These are phyloP conservation scores for Cadophora sp. DNA, from an alignment of 2,329 filamentous ascomycete species.

Conservation along the genomic window DNA sequence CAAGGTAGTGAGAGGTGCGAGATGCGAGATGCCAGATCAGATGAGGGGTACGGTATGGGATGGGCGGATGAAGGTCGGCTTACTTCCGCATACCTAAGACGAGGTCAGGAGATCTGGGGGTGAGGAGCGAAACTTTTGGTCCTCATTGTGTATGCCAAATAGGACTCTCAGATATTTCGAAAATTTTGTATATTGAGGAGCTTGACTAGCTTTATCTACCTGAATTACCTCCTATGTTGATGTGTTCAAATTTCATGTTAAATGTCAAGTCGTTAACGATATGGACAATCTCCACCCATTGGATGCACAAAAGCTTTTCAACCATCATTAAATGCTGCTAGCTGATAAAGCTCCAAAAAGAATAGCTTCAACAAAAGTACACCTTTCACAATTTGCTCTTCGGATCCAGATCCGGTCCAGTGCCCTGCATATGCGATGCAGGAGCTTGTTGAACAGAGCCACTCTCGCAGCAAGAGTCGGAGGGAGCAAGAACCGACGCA, in stretches of 20 bases:
- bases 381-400: conserved; percentile 30
- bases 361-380: too few relatives aligned
- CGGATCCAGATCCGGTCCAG: conserved; percentile 35
- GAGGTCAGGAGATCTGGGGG: neutral
- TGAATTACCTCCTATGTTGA: neutral
- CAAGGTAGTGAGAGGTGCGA: neutral
- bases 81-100: neutral
- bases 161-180: neutral
- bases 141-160: neutral
- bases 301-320: neutral
- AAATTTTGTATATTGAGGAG: neutral
- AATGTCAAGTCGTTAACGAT: neutral
- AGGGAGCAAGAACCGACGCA: conserved; percentile 30
- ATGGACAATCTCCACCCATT: neutral
- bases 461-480: conserved; percentile 32
- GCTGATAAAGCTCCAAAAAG: too few relatives aligned
- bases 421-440: conserved; percentile 34
- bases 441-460: conserved; percentile 32
- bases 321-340: too few relatives aligned
- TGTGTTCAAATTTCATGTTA: neutral
- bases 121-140: neutral
- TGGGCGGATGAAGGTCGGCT: neutral
- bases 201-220: neutral
- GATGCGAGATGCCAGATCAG: neutral
- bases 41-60: neutral